Evolutionary conservation across 2,329 filamentous ascomycete genomes (phyloP), one percentile per base, ranked within the genome.

Genomic region (Colletotrichum cereale): DNA sequence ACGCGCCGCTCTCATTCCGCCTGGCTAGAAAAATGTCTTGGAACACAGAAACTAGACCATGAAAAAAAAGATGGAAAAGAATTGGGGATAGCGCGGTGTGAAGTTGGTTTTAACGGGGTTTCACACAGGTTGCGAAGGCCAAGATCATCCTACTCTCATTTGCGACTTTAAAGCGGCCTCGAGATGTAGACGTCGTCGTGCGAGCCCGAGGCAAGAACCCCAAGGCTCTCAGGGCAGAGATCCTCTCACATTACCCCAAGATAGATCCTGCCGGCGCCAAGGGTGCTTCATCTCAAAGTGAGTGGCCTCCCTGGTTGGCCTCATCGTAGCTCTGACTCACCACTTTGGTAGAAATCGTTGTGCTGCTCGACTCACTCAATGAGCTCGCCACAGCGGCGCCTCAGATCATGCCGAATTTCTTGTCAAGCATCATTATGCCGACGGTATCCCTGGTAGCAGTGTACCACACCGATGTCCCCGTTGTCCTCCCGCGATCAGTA

Each of bases 331-430:
- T 58, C 56, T 72, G 68, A 73, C 71, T 72, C 68, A 72, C 63
- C 31, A 26, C 24, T 40, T 26, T 18, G 21, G 36, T 67, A 96
- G 92, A 89, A 80, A 89, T 86, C 42, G 87, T 98, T 58, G 83
- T 98, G 40, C 84, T 98, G 63, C 86, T 98, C 76, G 95, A 98
- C 84, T 90, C 90, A 2, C 88, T 98, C 18, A 92, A 95, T 78
- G 86, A 89, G 5, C 86, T 97, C 5, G 82, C 86, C 42, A 82
- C 87, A 34, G 78, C 83, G 3, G 82, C 86, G 73, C 84, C 88
- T 2, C 85, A 90, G 44, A 86, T 88, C 73, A 85, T 94, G 12
- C 88, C 90, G 18, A 84, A 86, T 67, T 95, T 94, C 78, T 90
- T 96, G 62, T 93, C 91, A 31, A 89, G 88, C 67, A 82, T 91